Evolutionary conservation across 495 filamentous ascomycete genomes (phyloP).

Genomic region (Patellaria atrata): DNA sequence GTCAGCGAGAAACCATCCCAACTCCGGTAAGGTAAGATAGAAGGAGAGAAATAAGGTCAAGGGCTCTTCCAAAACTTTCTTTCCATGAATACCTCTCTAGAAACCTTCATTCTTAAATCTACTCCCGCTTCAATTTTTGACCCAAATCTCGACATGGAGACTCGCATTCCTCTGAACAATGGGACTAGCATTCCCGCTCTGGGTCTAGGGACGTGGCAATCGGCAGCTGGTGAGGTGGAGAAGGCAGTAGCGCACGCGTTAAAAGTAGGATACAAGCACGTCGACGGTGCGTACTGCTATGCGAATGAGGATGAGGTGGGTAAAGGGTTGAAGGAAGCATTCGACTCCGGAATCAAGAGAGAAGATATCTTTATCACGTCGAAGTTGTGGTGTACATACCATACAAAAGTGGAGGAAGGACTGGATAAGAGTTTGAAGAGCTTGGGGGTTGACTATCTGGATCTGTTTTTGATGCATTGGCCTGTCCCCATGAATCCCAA

Average conservation of each 20-base stretch:
- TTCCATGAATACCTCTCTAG: conserved; percentile 23
- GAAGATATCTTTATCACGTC: conserved; percentile 71
- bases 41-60: neutral
- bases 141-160: conserved; percentile 22
- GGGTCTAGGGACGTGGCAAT: conserved; percentile 63
- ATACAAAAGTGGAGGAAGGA: conserved; percentile 47
- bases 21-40: too few relatives aligned
- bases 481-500: conserved; percentile 69
- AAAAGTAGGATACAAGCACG: conserved; percentile 26
- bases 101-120: conserved; percentile 22
- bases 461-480: conserved; percentile 75
- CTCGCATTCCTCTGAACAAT: conserved; percentile 58
- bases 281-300: conserved; percentile 29
- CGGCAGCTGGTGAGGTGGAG: conserved; percentile 44
- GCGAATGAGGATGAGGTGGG: conserved; percentile 36
- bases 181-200: conserved; percentile 62
- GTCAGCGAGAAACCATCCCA: too few relatives aligned
- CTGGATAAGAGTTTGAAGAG: conserved; percentile 57
- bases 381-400: conserved; percentile 75
- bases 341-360: conserved; percentile 49
- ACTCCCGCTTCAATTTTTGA: conserved; percentile 22
- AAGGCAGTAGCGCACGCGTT: conserved; percentile 26
- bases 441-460: conserved; percentile 65
- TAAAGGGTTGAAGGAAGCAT: conserved; percentile 45
- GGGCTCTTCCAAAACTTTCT: neutral